These are phyloP conservation scores for Oryza punctata DNA, from an alignment of 176 grass and related monocot genomes.

Conservation along the genomic window DNA sequence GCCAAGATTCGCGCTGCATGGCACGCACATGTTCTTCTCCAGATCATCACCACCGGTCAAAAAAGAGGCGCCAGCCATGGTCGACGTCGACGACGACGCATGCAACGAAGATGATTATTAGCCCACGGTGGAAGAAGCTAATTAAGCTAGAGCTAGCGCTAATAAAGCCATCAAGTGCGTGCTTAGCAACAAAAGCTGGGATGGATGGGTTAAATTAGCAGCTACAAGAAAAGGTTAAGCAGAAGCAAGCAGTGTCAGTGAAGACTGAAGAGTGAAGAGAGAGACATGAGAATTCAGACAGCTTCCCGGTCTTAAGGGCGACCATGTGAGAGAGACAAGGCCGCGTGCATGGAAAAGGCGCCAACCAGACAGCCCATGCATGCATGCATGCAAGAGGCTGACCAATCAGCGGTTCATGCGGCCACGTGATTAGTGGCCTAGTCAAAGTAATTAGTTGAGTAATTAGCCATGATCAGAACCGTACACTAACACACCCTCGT, in stretches of 20 bases:
- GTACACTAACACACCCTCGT: background rate
- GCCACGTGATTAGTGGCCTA: conserved; percentile 23
- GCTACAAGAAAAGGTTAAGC: background rate
- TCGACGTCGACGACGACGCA: background rate
- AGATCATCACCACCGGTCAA: background rate
- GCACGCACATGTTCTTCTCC: background rate
- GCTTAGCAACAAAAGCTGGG: background rate
- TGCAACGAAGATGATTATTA: conserved; percentile 42
- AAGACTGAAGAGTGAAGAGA: background rate
- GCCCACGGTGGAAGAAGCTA: background rate
- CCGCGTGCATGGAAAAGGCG: conserved; percentile 35
- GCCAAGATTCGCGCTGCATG: background rate
- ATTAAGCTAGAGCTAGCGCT: background rate
- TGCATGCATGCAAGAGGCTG: background rate
- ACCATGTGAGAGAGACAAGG: conserved; percentile 2
- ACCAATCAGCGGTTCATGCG: conserved; percentile 17
- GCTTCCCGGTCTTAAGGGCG: conserved; percentile 16
- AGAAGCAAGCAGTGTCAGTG: background rate
- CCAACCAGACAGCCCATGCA: background rate
- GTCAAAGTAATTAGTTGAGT: background rate
- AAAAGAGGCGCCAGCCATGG: background rate
- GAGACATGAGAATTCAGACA: background rate
- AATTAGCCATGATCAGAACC: background rate
- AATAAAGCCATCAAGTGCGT: conserved; percentile 11
- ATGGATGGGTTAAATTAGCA: background rate